These are phyloP conservation scores for Acer saccharum DNA, from an alignment of 345 rosid genomes.

Conservation along the genomic window DNA sequence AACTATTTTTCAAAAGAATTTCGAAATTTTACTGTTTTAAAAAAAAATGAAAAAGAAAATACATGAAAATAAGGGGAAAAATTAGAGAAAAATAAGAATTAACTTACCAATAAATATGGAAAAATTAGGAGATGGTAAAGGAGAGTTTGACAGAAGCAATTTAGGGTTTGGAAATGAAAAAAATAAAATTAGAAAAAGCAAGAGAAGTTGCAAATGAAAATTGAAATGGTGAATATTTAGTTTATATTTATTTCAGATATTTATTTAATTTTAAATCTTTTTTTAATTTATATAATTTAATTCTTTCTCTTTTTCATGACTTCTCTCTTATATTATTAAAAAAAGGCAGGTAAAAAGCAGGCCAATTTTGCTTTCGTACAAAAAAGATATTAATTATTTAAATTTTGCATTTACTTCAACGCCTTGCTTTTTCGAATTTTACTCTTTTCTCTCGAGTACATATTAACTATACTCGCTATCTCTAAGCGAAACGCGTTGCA, in stretches of 20 bases:
- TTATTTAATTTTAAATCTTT: neutral
- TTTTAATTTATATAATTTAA: neutral
- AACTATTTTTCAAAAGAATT: constrained; percentile 21
- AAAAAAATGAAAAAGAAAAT: constrained; percentile 5
- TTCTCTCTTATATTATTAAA: neutral
- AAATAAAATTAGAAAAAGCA: constrained; percentile 3
- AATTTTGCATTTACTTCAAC: constrained; percentile 23
- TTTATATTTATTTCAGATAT: constrained; percentile 10
- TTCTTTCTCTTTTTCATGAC: neutral
- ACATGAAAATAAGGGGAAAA: constrained; percentile 9
- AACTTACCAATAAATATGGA: constrained; percentile 37
- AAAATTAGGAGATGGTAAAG: constrained; percentile 9
- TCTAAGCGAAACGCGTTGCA: neutral
- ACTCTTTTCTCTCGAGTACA: neutral
- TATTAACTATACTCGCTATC: neutral
- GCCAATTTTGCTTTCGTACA: constrained; percentile 24
- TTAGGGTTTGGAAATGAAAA: constrained; percentile 16
- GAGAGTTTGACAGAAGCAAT: constrained; percentile 14
- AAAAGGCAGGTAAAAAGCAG: constrained; percentile 28
- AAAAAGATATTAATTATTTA: constrained; percentile 13
- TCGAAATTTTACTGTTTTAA: constrained; percentile 24
- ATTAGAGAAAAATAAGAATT: neutral
- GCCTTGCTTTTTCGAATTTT: neutral
- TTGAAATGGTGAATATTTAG: neutral
- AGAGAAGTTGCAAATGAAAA: neutral